A percentile compares a stretch with the other conserved stretches of the same genome.
Evolutionary conservation across 83 land plant genomes (phyloP).

Genomic region (Thuja plicata): DNA sequence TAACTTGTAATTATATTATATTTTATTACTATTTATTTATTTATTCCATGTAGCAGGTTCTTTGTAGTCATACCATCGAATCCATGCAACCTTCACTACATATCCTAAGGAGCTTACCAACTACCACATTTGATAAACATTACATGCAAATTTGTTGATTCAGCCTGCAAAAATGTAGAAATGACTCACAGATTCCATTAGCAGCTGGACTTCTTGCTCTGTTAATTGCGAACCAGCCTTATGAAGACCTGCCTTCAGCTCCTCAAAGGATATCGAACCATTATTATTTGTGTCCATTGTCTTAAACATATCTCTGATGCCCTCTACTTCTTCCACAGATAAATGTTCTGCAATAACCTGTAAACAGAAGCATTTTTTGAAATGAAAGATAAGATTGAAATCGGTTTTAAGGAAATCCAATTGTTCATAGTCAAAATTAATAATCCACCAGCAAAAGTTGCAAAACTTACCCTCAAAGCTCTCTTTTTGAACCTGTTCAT

Average conservation of each 20-base stretch:
- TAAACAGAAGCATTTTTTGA: not conserved
- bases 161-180: not conserved
- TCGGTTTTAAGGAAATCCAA: not conserved
- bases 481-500: constrained; percentile 84
- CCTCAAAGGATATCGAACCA: constrained; percentile 73
- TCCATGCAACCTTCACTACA: not conserved
- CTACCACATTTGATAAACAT: not conserved
- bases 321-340: constrained; percentile 83
- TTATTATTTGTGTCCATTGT: constrained; percentile 80
- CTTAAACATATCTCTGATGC: constrained; percentile 71
- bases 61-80: not conserved
- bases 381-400: not conserved
- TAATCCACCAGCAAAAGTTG: not conserved
- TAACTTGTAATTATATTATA: too few species aligned
- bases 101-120: not conserved
- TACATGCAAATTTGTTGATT: not conserved
- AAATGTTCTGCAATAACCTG: constrained; percentile 90
- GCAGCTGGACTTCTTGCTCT: constrained; percentile 71
- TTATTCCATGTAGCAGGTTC: not conserved
- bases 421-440: not conserved
- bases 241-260: constrained; percentile 72
- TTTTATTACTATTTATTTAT: too few species aligned
- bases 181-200: constrained; percentile 79
- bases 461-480: constrained; percentile 57
- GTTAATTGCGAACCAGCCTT: constrained; percentile 81